These are phyloP conservation scores for Corniculantispora saksenae DNA, from an alignment of 2,329 filamentous ascomycete genomes.

Conservation along the genomic window DNA sequence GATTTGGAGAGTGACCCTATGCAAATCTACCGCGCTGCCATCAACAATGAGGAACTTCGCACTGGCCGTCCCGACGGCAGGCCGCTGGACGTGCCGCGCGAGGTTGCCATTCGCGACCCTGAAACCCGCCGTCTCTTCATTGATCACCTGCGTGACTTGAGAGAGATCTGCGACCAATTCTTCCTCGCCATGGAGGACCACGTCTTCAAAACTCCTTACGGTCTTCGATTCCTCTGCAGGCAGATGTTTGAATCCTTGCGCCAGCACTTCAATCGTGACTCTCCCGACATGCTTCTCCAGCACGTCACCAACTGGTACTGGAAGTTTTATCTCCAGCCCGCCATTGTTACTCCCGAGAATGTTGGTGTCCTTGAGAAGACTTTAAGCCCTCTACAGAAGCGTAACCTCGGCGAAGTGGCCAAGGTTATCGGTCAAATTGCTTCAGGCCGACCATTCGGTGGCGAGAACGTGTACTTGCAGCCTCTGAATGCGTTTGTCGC, in stretches of 20 bases:
- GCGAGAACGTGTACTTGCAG: slow-evolving; percentile 93
- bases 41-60: slow-evolving; percentile 95
- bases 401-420: slow-evolving; percentile 84
- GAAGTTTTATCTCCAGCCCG: slow-evolving; percentile 90
- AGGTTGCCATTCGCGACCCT: slow-evolving; percentile 91
- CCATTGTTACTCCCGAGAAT: slow-evolving; percentile 85
- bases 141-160: slow-evolving; percentile 86
- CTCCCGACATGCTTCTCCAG: slow-evolving; percentile 75
- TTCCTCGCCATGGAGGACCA: slow-evolving; percentile 79
- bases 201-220: slow-evolving; percentile 87
- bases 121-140: slow-evolving; percentile 94
- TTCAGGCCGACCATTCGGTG: slow-evolving; percentile 85
- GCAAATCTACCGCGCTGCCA: slow-evolving; percentile 92
- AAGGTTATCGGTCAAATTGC: slow-evolving; percentile 90
- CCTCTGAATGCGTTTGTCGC: slow-evolving; percentile 89
- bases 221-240: slow-evolving; percentile 82
- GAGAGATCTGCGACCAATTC: slow-evolving; percentile 92
- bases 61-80: slow-evolving; percentile 83
- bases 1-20: slow-evolving; percentile 96
- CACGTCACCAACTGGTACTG: slow-evolving; percentile 89
- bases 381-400: slow-evolving; percentile 86
- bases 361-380: slow-evolving; percentile 90
- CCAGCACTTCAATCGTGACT: slow-evolving; percentile 76
- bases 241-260: slow-evolving; percentile 81
- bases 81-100: slow-evolving; percentile 81